Percentiles rank a stretch among this genome's conserved stretches.
Evolutionary conservation across 2,329 filamentous ascomycete species (phyloP).

Genomic region (Nothopassalora personata): DNA sequence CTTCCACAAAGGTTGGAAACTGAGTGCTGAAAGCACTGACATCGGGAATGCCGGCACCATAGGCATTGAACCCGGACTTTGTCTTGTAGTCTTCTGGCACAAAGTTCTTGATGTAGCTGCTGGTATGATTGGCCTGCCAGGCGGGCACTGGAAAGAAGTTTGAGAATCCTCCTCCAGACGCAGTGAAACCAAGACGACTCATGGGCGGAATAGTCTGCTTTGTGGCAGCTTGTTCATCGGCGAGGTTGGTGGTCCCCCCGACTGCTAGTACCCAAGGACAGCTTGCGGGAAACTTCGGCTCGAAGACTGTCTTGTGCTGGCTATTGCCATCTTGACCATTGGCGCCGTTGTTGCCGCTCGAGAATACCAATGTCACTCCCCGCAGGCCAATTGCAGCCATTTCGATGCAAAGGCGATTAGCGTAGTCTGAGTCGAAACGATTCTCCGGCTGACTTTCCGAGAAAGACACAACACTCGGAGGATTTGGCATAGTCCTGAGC

Average conservation of each 20-base stretch:
- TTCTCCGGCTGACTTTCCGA: constrained; percentile 21
- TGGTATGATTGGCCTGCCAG: constrained; percentile 39
- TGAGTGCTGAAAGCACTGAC: constrained; percentile 43
- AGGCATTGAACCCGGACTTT: constrained; percentile 38
- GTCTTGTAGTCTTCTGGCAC: constrained; percentile 36
- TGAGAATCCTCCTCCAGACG: constrained; percentile 39
- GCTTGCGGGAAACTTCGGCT: constrained; percentile 43
- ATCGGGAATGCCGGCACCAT: constrained; percentile 42
- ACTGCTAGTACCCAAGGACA: constrained; percentile 46
- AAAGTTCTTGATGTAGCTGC: constrained; percentile 36
- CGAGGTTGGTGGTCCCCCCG: constrained; percentile 32
- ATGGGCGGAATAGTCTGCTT: constrained; percentile 15
- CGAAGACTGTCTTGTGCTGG: constrained; percentile 40
- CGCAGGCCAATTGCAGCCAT: constrained; percentile 61
- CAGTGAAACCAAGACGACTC: constrained; percentile 11
- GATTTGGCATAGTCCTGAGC: constrained; percentile 21
- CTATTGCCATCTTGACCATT: constrained; percentile 25
- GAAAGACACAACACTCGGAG: constrained; percentile 22
- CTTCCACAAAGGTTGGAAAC: constrained; percentile 35
- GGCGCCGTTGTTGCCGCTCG: constrained; percentile 54
- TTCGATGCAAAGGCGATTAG: constrained; percentile 56
- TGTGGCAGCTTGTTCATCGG: constrained; percentile 21
- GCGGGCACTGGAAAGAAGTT: constrained; percentile 39
- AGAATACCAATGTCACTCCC: constrained; percentile 57
- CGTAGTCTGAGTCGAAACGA: constrained; percentile 42